These are phyloP conservation scores for Panaeolus cyanescens DNA, from an alignment of 768 basidiomycete genomes.

Conservation along the genomic window DNA sequence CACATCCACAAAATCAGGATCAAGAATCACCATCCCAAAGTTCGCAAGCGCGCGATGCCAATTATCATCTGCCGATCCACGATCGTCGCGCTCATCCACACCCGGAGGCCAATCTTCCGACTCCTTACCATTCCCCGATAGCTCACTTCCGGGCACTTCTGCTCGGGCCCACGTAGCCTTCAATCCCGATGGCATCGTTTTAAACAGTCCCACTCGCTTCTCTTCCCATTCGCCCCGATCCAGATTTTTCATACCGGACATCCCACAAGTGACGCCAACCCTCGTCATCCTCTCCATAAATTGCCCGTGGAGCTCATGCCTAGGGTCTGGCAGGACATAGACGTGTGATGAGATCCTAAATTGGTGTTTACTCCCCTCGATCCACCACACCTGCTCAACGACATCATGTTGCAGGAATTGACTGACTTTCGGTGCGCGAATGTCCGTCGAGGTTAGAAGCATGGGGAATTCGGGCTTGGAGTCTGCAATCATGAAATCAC, in stretches of 20 bases:
- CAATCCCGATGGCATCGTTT: background rate
- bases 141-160: background rate
- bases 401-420: constrained; percentile 49
- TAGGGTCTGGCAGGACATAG: background rate
- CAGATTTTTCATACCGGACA: background rate
- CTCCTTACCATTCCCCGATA: background rate
- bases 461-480: constrained; percentile 50
- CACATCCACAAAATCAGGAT: background rate
- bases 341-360: constrained; percentile 65
- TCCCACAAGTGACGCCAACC: background rate
- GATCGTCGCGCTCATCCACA: background rate
- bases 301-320: background rate
- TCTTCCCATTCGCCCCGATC: background rate
- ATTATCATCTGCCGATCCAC: background rate
- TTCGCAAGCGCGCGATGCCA: background rate
- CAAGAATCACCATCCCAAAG: background rate
- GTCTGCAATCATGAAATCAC: constrained; percentile 49
- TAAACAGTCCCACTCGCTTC: background rate
- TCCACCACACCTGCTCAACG: constrained; percentile 74
- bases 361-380: constrained; percentile 61
- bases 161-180: background rate
- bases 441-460: constrained; percentile 66
- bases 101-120: background rate
- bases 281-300: background rate
- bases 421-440: constrained; percentile 62